Evolutionary conservation across 2,329 filamentous ascomycete genomes (phyloP).

Genomic region (Sporothrix variecibatus): DNA sequence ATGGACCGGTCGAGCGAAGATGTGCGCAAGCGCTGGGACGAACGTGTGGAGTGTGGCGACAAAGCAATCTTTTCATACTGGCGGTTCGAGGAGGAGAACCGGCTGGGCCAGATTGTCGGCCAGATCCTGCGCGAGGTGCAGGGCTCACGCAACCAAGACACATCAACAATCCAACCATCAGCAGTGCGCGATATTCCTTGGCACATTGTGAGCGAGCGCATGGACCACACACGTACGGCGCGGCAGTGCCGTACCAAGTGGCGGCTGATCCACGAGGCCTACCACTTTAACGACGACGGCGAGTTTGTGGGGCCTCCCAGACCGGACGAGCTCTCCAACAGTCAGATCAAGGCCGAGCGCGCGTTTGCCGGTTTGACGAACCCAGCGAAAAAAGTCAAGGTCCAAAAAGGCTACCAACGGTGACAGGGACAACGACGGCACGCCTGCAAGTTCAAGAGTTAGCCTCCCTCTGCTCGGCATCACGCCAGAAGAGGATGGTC

Average conservation of each 20-base stretch:
- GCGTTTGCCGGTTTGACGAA: not conserved
- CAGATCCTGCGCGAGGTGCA: constrained; percentile 54
- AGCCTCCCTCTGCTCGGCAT: constrained; percentile 20
- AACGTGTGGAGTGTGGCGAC: constrained; percentile 63
- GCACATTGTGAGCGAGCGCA: constrained; percentile 62
- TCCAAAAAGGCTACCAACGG: not conserved
- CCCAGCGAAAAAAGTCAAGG: not conserved
- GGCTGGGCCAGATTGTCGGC: constrained; percentile 54
- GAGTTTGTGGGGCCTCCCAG: constrained; percentile 24
- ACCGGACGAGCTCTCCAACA: constrained; percentile 18
- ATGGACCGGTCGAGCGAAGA: constrained; percentile 67
- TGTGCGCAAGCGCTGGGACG: constrained; percentile 69
- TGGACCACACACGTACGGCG: constrained; percentile 63
- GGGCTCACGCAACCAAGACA: constrained; percentile 39
- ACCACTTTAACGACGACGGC: constrained; percentile 28
- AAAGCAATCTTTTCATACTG: constrained; percentile 57
- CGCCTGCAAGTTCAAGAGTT: not conserved
- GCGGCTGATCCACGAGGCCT: constrained; percentile 42
- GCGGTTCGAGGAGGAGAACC: constrained; percentile 61
- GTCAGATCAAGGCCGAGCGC: constrained; percentile 24
- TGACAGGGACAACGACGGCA: not conserved
- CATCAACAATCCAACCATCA: constrained; percentile 29
- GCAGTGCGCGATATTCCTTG: constrained; percentile 64
- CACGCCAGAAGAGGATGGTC: constrained; percentile 33
- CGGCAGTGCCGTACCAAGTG: constrained; percentile 71